Conservation (phyloP, 2,329 filamentous ascomycete species). For the Camillea tinctor region DNA sequence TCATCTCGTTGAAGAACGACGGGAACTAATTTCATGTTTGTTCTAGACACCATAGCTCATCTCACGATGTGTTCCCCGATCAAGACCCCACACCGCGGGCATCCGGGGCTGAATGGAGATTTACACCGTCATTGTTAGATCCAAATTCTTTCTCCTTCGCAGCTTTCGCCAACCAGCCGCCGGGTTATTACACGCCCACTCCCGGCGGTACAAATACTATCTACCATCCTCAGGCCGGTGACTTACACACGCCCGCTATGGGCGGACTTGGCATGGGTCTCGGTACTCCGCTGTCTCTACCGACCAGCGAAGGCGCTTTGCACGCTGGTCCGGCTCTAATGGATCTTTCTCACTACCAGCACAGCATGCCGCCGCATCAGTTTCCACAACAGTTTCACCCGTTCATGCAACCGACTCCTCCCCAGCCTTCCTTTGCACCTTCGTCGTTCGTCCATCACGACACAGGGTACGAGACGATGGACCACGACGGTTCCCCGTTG, state of each 20-base stretch:
- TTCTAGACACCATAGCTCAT: slow-evolving; percentile 49
- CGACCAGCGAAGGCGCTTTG: slow-evolving; percentile 64
- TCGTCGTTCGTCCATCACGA: slow-evolving; percentile 80
- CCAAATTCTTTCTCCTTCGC: slow-evolving; percentile 79
- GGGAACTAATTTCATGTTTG: slow-evolving; percentile 6
- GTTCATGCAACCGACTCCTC: slow-evolving; percentile 62
- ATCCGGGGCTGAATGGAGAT: slow-evolving; percentile 78
- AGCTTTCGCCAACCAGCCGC: slow-evolving; percentile 73
- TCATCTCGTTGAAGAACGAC: slow-evolving; percentile 2
- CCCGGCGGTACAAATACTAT: slow-evolving; percentile 77
- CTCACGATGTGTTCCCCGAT: slow-evolving; percentile 56
- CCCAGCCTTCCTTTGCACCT: slow-evolving; percentile 66
- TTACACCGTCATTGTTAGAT: slow-evolving; percentile 87
- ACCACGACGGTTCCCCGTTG: slow-evolving; percentile 70
- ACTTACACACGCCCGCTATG: slow-evolving; percentile 80
- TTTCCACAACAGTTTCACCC: slow-evolving; percentile 68
- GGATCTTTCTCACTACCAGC: slow-evolving; percentile 68
- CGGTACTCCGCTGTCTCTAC: slow-evolving; percentile 77
- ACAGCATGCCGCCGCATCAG: slow-evolving; percentile 53
- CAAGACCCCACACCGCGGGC: slow-evolving; percentile 80
- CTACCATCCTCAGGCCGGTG: slow-evolving; percentile 80
- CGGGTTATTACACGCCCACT: slow-evolving; percentile 85
- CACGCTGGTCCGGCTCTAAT: slow-evolving; percentile 58
- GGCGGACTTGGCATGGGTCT: slow-evolving; percentile 69
- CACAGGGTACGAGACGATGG: slow-evolving; percentile 76